A percentile compares a stretch with the other conserved stretches of the same genome.
Conservation (phyloP, 2,329 filamentous ascomycete species). For the Xylaria sp. region DNA sequence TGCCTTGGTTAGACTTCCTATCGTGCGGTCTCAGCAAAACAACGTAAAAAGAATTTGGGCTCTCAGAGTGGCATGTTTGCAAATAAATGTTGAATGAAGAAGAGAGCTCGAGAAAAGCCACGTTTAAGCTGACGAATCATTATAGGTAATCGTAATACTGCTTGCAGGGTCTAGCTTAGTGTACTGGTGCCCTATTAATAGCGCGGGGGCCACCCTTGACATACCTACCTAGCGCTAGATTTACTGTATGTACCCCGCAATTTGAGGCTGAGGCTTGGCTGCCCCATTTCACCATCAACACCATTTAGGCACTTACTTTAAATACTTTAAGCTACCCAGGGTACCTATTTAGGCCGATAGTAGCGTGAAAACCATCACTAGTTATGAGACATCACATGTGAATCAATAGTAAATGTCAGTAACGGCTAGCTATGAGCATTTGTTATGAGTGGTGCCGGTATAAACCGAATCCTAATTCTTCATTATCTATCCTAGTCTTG, state of each 20-base stretch:
- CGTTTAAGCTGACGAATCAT: conserved; percentile 38
- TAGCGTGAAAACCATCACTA: no score
- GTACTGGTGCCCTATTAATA: no score
- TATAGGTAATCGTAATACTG: conserved; percentile 11
- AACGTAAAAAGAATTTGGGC: not conserved
- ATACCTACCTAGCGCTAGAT: not conserved
- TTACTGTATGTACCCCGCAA: conserved; percentile 8
- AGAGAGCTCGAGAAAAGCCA: conserved; percentile 32
- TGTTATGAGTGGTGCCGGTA: no score
- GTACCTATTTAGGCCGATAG: no score
- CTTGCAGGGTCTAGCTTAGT: conserved; percentile 10
- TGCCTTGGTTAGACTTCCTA: not conserved
- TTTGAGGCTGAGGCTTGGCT: conserved; percentile 5
- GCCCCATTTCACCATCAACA: not conserved
- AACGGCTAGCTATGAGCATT: no score
- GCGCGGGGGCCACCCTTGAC: no score
- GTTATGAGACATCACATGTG: no score
- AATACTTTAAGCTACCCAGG: no score
- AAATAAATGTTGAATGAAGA: not conserved
- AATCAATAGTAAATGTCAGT: no score
- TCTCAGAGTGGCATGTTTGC: not conserved
- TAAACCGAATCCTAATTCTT: no score
- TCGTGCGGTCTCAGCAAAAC: not conserved
- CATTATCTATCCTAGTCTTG: no score
- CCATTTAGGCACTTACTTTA: no score